Evolutionary conservation across 2,329 filamentous ascomycete genomes (phyloP).

Genomic region (Fusarium annulatum): DNA sequence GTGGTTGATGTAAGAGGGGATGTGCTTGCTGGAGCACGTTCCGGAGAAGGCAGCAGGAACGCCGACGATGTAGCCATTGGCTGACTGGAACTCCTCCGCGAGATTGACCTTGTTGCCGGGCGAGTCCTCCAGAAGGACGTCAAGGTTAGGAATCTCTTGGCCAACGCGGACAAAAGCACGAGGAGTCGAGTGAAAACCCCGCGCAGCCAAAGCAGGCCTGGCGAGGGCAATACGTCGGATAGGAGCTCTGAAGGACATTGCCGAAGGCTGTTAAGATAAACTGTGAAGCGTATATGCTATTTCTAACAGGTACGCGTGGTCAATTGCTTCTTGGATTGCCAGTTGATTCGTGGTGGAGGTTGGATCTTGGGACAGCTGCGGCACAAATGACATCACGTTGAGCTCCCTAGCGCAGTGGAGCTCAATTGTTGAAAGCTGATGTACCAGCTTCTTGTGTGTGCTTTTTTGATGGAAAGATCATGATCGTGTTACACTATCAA

Average conservation of each 20-base stretch:
- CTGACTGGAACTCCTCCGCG: conserved; percentile 75
- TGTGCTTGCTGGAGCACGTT: conserved; percentile 71
- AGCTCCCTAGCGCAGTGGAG: conserved; percentile 25
- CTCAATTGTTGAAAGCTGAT: neutral
- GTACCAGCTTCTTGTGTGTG: neutral
- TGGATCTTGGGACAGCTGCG: conserved; percentile 17
- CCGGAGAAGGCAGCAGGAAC: conserved; percentile 81
- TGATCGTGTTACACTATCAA: neutral
- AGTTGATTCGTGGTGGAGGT: conserved; percentile 16
- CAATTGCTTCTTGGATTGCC: conserved; percentile 27
- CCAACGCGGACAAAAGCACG: conserved; percentile 77
- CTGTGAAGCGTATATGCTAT: conserved; percentile 1
- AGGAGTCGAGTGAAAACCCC: conserved; percentile 72
- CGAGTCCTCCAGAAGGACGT: conserved; percentile 84
- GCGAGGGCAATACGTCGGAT: conserved; percentile 49
- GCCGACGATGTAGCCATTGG: conserved; percentile 85
- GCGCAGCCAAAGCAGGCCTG: conserved; percentile 45
- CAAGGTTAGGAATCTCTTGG: conserved; percentile 80
- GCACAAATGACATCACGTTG: conserved; percentile 42
- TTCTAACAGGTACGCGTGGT: conserved; percentile 1
- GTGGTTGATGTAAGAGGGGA: conserved; percentile 88
- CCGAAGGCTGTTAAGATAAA: conserved; percentile 1
- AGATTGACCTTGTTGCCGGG: conserved; percentile 93
- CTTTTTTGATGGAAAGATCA: neutral
- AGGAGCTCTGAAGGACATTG: conserved; percentile 53